phyloP scores from a whole-genome alignment of 768 basidiomycete species.

The Coprinellus micaceus region DNA sequence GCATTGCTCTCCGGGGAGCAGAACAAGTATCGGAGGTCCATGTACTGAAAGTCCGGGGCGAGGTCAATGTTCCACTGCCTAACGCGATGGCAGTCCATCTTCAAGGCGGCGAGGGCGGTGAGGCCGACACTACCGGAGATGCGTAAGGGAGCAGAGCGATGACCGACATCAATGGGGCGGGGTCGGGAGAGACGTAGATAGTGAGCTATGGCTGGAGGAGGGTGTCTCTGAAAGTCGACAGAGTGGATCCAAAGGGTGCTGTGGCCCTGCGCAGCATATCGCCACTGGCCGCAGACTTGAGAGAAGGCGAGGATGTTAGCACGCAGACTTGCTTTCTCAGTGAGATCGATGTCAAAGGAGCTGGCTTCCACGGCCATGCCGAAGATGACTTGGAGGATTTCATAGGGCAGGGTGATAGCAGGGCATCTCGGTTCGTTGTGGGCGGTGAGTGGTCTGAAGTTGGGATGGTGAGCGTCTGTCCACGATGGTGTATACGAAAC shows the following conservation, averaged over 20 bases:
- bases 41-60: no score
- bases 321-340: not conserved
- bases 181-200: not conserved
- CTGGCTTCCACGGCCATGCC: not conserved
- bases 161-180: not conserved
- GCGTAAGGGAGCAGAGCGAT: not conserved
- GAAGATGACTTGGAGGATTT: not conserved
- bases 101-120: not conserved
- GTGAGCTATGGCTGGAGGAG: not conserved
- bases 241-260: not conserved
- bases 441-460: not conserved
- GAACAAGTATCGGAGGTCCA: no score
- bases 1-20: no score
- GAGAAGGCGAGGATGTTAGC: not conserved
- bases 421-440: not conserved
- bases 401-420: not conserved
- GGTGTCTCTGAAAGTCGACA: not conserved
- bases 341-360: not conserved
- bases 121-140: not conserved
- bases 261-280: not conserved
- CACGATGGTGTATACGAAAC: no score
- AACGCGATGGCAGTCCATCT: not conserved
- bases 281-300: not conserved
- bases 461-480: no score
- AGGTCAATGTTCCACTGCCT: no score